A percentile compares a stretch with the other conserved stretches of the same genome.
Evolutionary conservation across 257 asterid genomes (phyloP).

Genomic region (Leonotis leonurus): DNA sequence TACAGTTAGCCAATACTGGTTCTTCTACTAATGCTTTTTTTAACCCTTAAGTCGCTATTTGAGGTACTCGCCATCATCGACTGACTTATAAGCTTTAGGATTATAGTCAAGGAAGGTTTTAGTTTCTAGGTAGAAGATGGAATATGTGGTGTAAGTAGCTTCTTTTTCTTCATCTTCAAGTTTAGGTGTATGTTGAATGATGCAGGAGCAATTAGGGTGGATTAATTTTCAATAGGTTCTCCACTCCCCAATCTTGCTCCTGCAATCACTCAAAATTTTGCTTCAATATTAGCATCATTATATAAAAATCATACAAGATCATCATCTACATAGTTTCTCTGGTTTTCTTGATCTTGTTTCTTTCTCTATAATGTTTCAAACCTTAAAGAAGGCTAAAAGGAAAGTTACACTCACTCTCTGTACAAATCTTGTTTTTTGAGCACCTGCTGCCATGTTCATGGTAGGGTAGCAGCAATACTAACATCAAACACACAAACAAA

Average conservation of each 20-base stretch:
- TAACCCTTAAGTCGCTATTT: constrained; percentile 18
- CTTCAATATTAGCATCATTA: constrained; percentile 12
- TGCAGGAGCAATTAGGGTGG: constrained; percentile 32
- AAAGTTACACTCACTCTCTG: background rate
- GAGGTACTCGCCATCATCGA: constrained; percentile 10
- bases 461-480: constrained; percentile 8
- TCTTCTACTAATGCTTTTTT: constrained; percentile 25
- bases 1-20: constrained; percentile 18
- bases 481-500: background rate
- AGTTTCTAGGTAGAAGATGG: constrained; percentile 21
- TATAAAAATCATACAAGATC: constrained; percentile 20
- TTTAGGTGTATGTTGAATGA: constrained; percentile 10
- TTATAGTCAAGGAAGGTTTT: constrained; percentile 18
- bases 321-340: too few species aligned
- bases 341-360: background rate
- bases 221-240: constrained; percentile 53
- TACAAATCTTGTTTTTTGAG: background rate
- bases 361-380: background rate
- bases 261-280: constrained; percentile 22
- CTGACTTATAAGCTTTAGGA: constrained; percentile 35
- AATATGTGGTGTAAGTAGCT: constrained; percentile 23
- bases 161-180: background rate
- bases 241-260: constrained; percentile 36
- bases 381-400: background rate
- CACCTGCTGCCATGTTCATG: constrained; percentile 4